These are phyloP conservation scores for Kwoniella sp. DNA, from an alignment of 768 basidiomycete species.

Conservation along the genomic window DNA sequence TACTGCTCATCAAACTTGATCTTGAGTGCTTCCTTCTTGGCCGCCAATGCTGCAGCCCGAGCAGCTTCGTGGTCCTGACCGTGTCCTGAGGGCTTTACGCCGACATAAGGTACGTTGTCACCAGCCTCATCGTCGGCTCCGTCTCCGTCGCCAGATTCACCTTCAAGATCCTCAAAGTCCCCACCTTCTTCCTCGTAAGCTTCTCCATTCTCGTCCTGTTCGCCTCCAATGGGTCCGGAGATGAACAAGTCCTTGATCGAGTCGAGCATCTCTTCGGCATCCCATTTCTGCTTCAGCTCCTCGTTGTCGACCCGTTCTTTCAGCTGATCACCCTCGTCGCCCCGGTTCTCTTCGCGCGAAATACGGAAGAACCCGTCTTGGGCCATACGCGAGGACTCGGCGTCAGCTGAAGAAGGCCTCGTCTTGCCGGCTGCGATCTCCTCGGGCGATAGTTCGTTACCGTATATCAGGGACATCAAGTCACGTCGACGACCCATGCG, in stretches of 20 bases:
- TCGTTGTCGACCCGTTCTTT: slow-evolving; percentile 65
- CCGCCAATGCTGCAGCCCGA: slow-evolving; percentile 63
- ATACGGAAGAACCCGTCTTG: slow-evolving; percentile 74
- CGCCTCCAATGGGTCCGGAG: slow-evolving; percentile 63
- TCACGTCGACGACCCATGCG: slow-evolving; percentile 63
- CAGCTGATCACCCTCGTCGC: slow-evolving; percentile 63
- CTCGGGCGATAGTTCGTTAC: slow-evolving; percentile 67
- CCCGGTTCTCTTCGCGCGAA: slow-evolving; percentile 36
- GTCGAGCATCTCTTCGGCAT: slow-evolving; percentile 79
- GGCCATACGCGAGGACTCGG: slow-evolving; percentile 44
- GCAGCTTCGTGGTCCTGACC: slow-evolving; percentile 50
- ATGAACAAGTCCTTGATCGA: slow-evolving; percentile 88
- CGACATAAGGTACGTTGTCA: slow-evolving; percentile 57
- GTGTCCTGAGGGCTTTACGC: slow-evolving; percentile 49
- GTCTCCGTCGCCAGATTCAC: slow-evolving; percentile 52
- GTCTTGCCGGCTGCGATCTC: slow-evolving; percentile 64
- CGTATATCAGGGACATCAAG: slow-evolving; percentile 85
- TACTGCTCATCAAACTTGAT: slow-evolving; percentile 96
- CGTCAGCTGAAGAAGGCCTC: slow-evolving; percentile 45
- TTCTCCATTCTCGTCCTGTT: slow-evolving; percentile 46
- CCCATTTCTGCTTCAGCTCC: slow-evolving; percentile 69
- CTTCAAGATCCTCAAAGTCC: slow-evolving; percentile 56
- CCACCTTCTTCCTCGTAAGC: slow-evolving; percentile 56
- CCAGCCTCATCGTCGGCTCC: slow-evolving; percentile 58
- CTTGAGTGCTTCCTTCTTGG: slow-evolving; percentile 88